A percentile compares a stretch with the other conserved stretches of the same genome.
These are phyloP conservation scores for Meira miltonrushii DNA, from an alignment of 1,284 basidiomycete species.

Conservation along the genomic window DNA sequence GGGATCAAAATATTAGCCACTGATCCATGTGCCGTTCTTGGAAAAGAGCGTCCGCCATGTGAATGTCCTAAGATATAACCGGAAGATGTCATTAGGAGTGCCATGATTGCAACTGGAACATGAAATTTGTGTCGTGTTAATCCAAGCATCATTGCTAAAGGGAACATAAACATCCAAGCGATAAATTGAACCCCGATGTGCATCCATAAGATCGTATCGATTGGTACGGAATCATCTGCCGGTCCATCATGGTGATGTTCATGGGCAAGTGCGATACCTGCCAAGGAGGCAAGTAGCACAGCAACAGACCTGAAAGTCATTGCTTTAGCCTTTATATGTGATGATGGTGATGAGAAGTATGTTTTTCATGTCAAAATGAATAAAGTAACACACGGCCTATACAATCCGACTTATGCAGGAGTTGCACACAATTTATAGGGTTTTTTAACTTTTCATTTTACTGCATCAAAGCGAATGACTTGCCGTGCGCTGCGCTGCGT, in stretches of 20 bases:
- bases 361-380: not conserved
- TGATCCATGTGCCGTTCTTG: constrained; percentile 47
- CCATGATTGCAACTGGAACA: constrained; percentile 37
- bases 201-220: constrained; percentile 46
- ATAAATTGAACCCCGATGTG: constrained; percentile 42
- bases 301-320: not conserved
- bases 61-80: constrained; percentile 46
- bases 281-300: not conserved
- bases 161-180: constrained; percentile 44
- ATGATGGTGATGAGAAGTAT: not conserved
- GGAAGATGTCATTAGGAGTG: constrained; percentile 32
- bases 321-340: not conserved
- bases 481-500: no score
- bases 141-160: constrained; percentile 49
- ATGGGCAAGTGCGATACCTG: constrained; percentile 21
- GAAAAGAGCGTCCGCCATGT: constrained; percentile 44
- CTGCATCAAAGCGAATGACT: no score
- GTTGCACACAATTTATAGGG: no score
- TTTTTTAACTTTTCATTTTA: no score
- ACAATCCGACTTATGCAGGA: not conserved
- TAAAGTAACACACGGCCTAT: not conserved
- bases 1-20: constrained; percentile 39
- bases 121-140: constrained; percentile 46
- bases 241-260: constrained; percentile 32
- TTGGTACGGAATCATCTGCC: constrained; percentile 35